These are phyloP conservation scores for Dorcoceras hygrometricum DNA, from an alignment of 257 asterid genomes.

Conservation along the genomic window DNA sequence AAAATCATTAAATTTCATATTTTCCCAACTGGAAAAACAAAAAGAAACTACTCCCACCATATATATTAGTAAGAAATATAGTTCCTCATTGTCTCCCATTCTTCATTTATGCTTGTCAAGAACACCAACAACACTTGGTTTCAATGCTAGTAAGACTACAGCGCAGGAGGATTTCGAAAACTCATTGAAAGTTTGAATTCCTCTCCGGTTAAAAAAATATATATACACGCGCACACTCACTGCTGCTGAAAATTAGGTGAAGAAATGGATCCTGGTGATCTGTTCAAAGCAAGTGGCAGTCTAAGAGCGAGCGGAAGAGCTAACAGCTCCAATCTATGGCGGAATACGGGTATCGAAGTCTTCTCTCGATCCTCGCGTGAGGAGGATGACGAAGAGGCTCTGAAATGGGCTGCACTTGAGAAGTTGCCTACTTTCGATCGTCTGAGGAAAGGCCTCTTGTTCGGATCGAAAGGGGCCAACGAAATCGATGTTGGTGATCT, in stretches of 20 bases:
- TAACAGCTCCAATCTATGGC: conserved; percentile 45
- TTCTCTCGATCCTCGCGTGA: conserved; percentile 52
- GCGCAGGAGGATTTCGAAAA: no score
- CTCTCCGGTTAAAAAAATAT: no score
- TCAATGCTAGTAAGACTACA: no score
- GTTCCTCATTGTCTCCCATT: no score
- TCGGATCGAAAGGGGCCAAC: conserved; percentile 45
- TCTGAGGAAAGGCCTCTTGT: conserved; percentile 52
- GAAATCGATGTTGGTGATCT: conserved; percentile 50
- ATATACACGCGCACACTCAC: no score
- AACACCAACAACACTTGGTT: no score
- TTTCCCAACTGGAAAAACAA: no score
- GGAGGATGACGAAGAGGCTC: conserved; percentile 74
- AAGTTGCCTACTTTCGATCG: conserved; percentile 66
- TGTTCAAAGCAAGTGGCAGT: conserved; percentile 38
- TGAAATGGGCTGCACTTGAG: conserved; percentile 79
- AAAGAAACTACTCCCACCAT: no score
- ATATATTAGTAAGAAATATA: no score
- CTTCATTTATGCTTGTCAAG: no score
- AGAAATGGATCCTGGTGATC: conserved; percentile 36
- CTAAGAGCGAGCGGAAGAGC: conserved; percentile 33
- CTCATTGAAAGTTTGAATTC: no score
- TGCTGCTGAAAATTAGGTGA: neutral
- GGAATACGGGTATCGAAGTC: conserved; percentile 39
- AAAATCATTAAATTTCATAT: no score